phyloP scores from a whole-genome alignment of 495 filamentous ascomycete species.

The Thermothielavioides terrestris region DNA sequence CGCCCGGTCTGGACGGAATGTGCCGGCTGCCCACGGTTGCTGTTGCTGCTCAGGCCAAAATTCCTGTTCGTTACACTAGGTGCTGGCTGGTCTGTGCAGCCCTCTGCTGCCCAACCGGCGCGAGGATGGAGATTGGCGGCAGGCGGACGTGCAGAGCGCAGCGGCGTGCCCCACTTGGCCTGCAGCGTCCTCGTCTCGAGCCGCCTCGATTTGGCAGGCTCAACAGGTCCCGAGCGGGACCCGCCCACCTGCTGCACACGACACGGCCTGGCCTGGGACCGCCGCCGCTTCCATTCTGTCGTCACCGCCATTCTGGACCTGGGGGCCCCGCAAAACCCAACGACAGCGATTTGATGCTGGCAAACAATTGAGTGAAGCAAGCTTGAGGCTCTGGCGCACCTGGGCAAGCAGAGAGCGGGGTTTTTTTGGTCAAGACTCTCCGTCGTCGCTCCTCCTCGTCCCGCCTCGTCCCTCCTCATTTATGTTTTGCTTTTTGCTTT shows the following conservation, averaged over 20 bases:
- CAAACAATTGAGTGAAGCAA: conserved; percentile 5
- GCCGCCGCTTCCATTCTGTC: conserved; percentile 13
- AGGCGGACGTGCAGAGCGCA: not conserved
- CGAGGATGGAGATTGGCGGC: not conserved
- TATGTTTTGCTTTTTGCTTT: too few species aligned
- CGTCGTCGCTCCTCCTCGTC: too few species aligned
- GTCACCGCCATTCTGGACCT: conserved; percentile 31
- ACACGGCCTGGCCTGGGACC: not conserved
- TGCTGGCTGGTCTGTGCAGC: not conserved
- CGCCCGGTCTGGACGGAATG: too few species aligned
- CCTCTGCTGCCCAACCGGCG: not conserved
- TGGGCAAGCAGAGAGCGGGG: too few species aligned
- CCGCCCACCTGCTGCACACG: not conserved
- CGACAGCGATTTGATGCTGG: not conserved
- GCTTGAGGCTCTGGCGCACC: not conserved
- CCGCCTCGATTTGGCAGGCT: conserved; percentile 3
- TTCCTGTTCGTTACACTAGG: too few species aligned
- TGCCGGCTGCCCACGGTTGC: too few species aligned
- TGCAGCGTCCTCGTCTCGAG: conserved; percentile 5
- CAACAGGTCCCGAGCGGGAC: not conserved
- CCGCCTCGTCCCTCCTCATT: too few species aligned
- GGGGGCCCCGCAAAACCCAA: not conserved
- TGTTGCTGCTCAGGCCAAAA: too few species aligned
- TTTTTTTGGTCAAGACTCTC: too few species aligned
- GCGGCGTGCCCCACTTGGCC: not conserved